Base-by-base conservation (phyloP, 176 grass and related monocot species). In the Oryza longistaminata region DNA sequence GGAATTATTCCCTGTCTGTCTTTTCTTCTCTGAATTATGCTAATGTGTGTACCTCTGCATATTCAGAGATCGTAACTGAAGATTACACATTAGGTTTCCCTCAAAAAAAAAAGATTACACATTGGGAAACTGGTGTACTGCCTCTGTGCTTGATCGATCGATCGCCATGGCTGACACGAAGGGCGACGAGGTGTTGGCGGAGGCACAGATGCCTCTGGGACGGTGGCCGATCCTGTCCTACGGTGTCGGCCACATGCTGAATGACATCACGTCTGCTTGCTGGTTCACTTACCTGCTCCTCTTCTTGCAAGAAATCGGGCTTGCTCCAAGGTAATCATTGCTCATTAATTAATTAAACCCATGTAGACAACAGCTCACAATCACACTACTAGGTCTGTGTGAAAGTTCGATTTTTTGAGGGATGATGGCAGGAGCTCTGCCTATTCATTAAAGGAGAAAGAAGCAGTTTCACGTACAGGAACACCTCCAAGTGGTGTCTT, bases 261-360 rank as follows among this genome's bases (percentile, higher is more conserved):
- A 94, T 53, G 92, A 94, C 77, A 90, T 94, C 84, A 94, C 92
- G 12, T 91, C 92, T 21, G 92, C 92, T 14, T 94, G 92, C 79
- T 94, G 92, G 92, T 91, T 94, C 82, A 94, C 92, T 15, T 94
- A 94, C 61, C 73, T 94, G 35, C 82, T 94, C 22, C 85, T 94
- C 61, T 94, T 94, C 84, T 67, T 94, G 27, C 90, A 91, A 67
- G 78, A 94, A 31, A 91, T 91, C 37, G 92, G 92, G 16, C 85
- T 94, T 75, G 80, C 80, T 68, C 87, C 92, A 71, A 91, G 92
- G 89, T 94, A 62, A 24, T 62, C 52, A 37, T 37, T 37, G 35
- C 5, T 37, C 0, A 37, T 37, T 37, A 37, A 37, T 37, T 37
- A 37, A 37, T 37, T 5, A 37, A 37, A 37, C 35, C 35, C 5